These are phyloP conservation scores for Phytophthora meadii DNA, from an alignment of 352 stramenopile genomes.

Conservation along the genomic window DNA sequence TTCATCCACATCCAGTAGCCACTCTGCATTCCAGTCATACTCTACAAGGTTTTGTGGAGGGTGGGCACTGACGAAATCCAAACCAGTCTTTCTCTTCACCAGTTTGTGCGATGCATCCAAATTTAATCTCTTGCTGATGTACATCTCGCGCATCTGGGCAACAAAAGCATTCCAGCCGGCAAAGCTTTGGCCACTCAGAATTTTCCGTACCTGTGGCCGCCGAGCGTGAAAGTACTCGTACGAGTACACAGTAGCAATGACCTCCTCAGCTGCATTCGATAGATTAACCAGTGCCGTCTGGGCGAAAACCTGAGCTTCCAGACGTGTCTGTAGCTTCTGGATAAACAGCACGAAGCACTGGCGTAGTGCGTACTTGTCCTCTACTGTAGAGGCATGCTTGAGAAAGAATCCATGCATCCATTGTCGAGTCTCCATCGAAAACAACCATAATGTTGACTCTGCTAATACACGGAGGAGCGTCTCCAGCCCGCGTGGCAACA, in stretches of 20 bases:
- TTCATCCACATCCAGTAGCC: slow-evolving; percentile 59
- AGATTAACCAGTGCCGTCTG: slow-evolving; percentile 43
- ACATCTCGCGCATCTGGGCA: slow-evolving; percentile 60
- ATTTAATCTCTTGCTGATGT: slow-evolving; percentile 38
- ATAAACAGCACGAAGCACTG: slow-evolving; percentile 50
- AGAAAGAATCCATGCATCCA: slow-evolving; percentile 50
- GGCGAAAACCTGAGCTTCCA: slow-evolving; percentile 53
- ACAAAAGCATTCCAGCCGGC: slow-evolving; percentile 59
- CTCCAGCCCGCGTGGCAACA: slow-evolving; percentile 41
- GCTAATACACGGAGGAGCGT: slow-evolving; percentile 42
- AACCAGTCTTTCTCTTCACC: no score
- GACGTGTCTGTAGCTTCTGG: slow-evolving; percentile 39
- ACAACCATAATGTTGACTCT: slow-evolving; percentile 54
- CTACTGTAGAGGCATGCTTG: slow-evolving; percentile 30
- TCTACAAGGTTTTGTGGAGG: slow-evolving; percentile 41
- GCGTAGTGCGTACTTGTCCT: slow-evolving; percentile 50
- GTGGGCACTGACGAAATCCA: slow-evolving; percentile 16
- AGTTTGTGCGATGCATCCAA: slow-evolving; percentile 1
- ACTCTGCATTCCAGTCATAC: slow-evolving; percentile 54
- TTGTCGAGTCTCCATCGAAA: slow-evolving; percentile 42
- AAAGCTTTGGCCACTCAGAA: slow-evolving; percentile 55
- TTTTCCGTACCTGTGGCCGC: slow-evolving; percentile 47
- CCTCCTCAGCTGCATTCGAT: slow-evolving; percentile 52
- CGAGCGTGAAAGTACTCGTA: slow-evolving; percentile 53
- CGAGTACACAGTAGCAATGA: slow-evolving; percentile 63